Evolutionary conservation across 1,284 basidiomycete species (phyloP), one percentile per base, ranked within the genome.

Genomic region (Sporisorium reilianum): DNA sequence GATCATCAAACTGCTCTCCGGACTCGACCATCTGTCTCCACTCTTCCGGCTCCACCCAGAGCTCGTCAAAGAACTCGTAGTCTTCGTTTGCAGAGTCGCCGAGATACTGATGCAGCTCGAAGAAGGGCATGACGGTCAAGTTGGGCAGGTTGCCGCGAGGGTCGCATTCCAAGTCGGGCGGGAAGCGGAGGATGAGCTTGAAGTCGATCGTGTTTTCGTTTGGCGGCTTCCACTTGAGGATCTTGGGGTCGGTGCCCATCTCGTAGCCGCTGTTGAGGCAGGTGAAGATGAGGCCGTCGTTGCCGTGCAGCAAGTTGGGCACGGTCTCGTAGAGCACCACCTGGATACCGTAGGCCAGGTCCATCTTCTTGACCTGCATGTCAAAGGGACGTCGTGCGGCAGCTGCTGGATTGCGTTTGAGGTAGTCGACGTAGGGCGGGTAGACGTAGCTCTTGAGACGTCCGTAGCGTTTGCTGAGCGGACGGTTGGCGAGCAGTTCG

Each of bases 161-260:
- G 30, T 80, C 81, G 12, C 48, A 49, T 6, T 73, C 64, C 1
- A 80, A 56, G 34, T 82, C 80, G 0, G 94, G 90, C 2, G 96
- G 95, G 84, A 99, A 99, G 38, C 93, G 90, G 20, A 99, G 88
- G 55, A 95, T 89, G 14, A 99, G 90, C 84, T 94, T 94, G 87
- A 99, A 99, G 85, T 99, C 97, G 81, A 99, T 92, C 4, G 94
- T 95, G 85, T 99, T 99, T 82, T 99, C 97, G 3, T 92, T 93
- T 3, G 97, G 95, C 1, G 96, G 95, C 86, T 99, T 99, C 97
- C 97, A 99, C 85, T 99, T 99, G 63, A 84, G 77, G 40, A 99
- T 95, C 74, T 94, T 93, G 7, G 86, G 86, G 83, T 99, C 96
- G 11, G 97, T 99, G 0, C 93, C 96, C n/a, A 92, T 88, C 4